These are phyloP conservation scores for Tolypocladium ovalisporum DNA, from an alignment of 2,329 filamentous ascomycete genomes.

Conservation along the genomic window DNA sequence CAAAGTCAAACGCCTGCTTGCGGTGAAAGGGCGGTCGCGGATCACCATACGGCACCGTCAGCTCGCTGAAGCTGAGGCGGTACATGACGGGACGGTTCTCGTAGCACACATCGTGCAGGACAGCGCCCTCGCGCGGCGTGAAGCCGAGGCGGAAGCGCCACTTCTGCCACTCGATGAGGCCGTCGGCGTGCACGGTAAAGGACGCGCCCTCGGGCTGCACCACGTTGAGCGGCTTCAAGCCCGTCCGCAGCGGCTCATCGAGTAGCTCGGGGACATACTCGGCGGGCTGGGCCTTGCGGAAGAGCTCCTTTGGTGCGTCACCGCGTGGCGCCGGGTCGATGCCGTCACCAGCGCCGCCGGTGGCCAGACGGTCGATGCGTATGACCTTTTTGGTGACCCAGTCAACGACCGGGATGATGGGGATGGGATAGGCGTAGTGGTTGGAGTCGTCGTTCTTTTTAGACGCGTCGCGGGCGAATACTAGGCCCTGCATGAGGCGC, in stretches of 20 bases:
- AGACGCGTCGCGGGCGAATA: conserved; percentile 32
- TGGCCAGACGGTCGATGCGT: conserved; percentile 46
- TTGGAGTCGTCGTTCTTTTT: conserved; percentile 43
- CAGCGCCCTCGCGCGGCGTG: conserved; percentile 59
- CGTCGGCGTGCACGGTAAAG: conserved; percentile 43
- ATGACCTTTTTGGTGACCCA: conserved; percentile 41
- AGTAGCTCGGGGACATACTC: conserved; percentile 43
- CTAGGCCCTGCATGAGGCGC: conserved; percentile 38
- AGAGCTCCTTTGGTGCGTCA: conserved; percentile 31
- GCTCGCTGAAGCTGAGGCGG: conserved; percentile 56
- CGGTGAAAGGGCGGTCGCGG: conserved; percentile 54
- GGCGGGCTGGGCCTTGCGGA: conserved; percentile 26
- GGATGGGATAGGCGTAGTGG: conserved; percentile 52
- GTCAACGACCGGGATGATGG: conserved; percentile 49
- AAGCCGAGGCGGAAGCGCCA: conserved; percentile 61
- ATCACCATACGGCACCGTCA: conserved; percentile 60
- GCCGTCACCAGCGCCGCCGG: conserved; percentile 33
- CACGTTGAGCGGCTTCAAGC: conserved; percentile 61
- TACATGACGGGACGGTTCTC: conserved; percentile 56
- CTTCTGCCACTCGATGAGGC: conserved; percentile 50
- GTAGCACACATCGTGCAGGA: conserved; percentile 60
- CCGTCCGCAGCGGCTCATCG: conserved; percentile 31
- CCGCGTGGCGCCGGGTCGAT: conserved; percentile 22
- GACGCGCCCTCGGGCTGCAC: conserved; percentile 59
- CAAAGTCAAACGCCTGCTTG: conserved; percentile 64